Evolutionary conservation across 164 flowering plant species (phyloP), one percentile per base, ranked within the genome.

Genomic region (Hamamelis virginiana): DNA sequence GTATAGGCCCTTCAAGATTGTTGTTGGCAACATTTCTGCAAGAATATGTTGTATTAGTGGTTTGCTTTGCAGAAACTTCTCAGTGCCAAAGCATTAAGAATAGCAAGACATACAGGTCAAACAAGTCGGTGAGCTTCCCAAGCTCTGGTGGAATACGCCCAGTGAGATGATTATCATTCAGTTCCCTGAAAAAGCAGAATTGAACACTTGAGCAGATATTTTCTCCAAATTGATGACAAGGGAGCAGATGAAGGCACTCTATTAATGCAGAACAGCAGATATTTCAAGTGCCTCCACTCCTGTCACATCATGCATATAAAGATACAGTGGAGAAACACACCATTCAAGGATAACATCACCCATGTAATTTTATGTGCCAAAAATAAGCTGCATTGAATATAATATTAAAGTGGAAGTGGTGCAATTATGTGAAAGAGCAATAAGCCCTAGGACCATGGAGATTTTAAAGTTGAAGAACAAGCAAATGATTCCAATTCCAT

Each of bases 131-230:
- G 19, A 96, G 96, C 82, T 87, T 87, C 76, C 99, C 98, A 51
- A 96, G 91, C 75, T 90, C 97, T 41, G 95, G 82, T 38, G 99
- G 99, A 69, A 96, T 88, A 69, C 50, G 79, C n/a, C 99, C 98
- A 28, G 80, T 78, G 25, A 96, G 88, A 45, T 79, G 80, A 80
- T 96, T 82, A 70, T 94, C 91, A 77, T 87, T 91, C 82, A 94
- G 60, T 78, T 90, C 91, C 84, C 96, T 91, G 86, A 51, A 61
- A 25, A 72, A 16, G 58, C 8, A 66, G 41, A 48, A 61, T 52
- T 22, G 23, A 13, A 61, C 9, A 62, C 13, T 44, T 10, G 51
- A 46, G 10, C 0, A 6, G 26, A 6, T 38, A 38, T 4, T 1
- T 19, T 15, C 53, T 12, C 41, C 22, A 28, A n/a, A 59, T 33